Evolutionary conservation across 768 basidiomycete genomes (phyloP).

Genomic region (Leccinellum luteum): DNA sequence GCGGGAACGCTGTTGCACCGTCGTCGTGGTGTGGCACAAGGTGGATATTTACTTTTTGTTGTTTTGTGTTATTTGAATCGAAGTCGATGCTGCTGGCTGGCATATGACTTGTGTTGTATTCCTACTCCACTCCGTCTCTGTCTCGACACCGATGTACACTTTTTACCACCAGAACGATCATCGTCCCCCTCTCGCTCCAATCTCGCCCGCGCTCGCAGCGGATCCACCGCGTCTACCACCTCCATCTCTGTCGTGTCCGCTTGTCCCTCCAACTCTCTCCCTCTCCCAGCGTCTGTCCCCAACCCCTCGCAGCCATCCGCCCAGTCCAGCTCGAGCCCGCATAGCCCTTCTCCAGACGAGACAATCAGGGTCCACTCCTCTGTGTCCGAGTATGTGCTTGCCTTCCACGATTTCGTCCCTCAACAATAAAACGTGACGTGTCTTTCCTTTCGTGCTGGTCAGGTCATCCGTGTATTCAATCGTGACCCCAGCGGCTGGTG

Average conservation of each 20-base stretch:
- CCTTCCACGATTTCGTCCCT: conserved; percentile 88
- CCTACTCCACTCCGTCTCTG: conserved; percentile 36
- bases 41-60: too few species aligned
- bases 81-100: too few species aligned
- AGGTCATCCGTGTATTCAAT: conserved; percentile 89
- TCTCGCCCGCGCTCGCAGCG: conserved; percentile 41
- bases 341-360: conserved; percentile 46
- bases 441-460: conserved; percentile 85
- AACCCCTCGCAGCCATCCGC: conserved; percentile 29
- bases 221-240: conserved; percentile 54
- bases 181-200: conserved; percentile 16
- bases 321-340: conserved; percentile 33
- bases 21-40: too few species aligned
- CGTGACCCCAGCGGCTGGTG: conserved; percentile 93
- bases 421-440: conserved; percentile 73
- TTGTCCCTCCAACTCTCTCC: conserved; percentile 50
- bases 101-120: too few species aligned
- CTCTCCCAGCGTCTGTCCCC: conserved; percentile 35
- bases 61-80: too few species aligned
- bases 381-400: conserved; percentile 73
- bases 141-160: conserved; percentile 46
- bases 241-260: conserved; percentile 57
- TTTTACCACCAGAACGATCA: conserved; percentile 12
- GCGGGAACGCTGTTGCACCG: too few species aligned
- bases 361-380: conserved; percentile 39